Evolutionary conservation across 208 protist species (phyloP), one percentile per base, ranked within the genome.

Genomic region (Crithidia acanthocephali): DNA sequence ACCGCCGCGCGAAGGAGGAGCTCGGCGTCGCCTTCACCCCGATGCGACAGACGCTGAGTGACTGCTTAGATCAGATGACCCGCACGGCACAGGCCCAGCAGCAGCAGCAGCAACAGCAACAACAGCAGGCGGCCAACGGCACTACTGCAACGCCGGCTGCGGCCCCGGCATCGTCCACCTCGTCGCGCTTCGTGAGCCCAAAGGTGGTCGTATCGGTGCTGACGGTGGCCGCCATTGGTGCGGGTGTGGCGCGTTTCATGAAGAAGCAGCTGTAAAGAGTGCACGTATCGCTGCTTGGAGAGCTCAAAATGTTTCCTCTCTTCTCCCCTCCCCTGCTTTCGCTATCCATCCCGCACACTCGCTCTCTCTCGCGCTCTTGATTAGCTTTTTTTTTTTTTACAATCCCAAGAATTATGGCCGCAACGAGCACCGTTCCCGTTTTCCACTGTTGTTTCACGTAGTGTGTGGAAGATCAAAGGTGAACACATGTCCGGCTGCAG

Each of bases 11-110:
- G 7, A 60, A 65, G 40, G 62, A 83, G 33, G 79, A 80, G 42
- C 86, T 97, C 23, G 87, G 79, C 2, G 45, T 97, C 51, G 56
- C 60, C 33, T 92, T 97, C 64, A 97, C 86, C 3, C 84, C 88
- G 0, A 90, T 97, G 55, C 61, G 86, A 33, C 80, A 89, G 20
- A 97, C 92, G 16, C 75, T 97, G 25, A 40, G 50, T 2, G 92
- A 80, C 16, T 90, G 86, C 52, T 76, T 97, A 50, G 76, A 86
- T 0, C 88, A 94, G 57, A 71, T 94, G 74, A 89, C 91, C 53
- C 68, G 75, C 1, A 76, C 82, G 5, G 82, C 83, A 2, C 81
- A 89, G 63, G 67, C 86, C 15, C 80, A n/a, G 74, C 73, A 47
- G 40, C 71, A 65, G 58, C 57, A 22, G 60, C 56, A 22, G 15